Evolutionary conservation across 768 basidiomycete species (phyloP).

Genomic region (Tricholoma flavovirens): DNA sequence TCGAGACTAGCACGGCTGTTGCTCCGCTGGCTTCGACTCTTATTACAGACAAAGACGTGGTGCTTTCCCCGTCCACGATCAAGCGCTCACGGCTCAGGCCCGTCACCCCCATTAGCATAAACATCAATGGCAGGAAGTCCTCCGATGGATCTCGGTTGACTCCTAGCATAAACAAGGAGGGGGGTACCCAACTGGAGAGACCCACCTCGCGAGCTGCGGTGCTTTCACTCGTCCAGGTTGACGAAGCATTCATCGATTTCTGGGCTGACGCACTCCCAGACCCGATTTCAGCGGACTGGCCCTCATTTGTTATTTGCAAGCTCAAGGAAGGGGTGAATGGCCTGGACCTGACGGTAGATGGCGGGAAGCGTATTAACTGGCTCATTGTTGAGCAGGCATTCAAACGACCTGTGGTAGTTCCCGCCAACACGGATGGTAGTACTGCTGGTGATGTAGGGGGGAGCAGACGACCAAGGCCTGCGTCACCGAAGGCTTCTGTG

Average conservation of each 20-base stretch:
- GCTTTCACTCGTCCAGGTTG: constrained; percentile 51
- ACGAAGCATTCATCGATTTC: constrained; percentile 81
- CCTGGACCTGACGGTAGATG: constrained; percentile 19
- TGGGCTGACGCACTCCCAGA: constrained; percentile 74
- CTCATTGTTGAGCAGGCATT: constrained; percentile 65
- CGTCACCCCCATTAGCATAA: constrained; percentile 16
- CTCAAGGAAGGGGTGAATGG: constrained; percentile 40
- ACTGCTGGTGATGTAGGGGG: constrained; percentile 6
- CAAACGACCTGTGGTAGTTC: constrained; percentile 30
- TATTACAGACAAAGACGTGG: constrained; percentile 48
- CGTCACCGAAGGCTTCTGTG: constrained; percentile 39
- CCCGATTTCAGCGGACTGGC: constrained; percentile 60
- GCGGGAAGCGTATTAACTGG: constrained; percentile 47
- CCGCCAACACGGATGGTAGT: constrained; percentile 11
- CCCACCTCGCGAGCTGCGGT: constrained; percentile 34
- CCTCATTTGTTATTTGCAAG: constrained; percentile 64
- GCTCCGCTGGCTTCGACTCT: constrained; percentile 51
- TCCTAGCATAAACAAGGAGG: constrained; percentile 4
- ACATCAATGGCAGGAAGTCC: constrained; percentile 16
- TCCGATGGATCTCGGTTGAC: constrained; percentile 17
- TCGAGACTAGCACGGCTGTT: constrained; percentile 31
- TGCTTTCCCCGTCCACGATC: constrained; percentile 32
- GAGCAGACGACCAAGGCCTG: constrained; percentile 23
- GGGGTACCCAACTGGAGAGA: constrained; percentile 23
- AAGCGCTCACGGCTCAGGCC: constrained; percentile 21